Percentiles rank a stretch among this genome's conserved stretches.
These are phyloP conservation scores for Boletus insuetus DNA, from an alignment of 768 basidiomycete genomes.

Conservation along the genomic window DNA sequence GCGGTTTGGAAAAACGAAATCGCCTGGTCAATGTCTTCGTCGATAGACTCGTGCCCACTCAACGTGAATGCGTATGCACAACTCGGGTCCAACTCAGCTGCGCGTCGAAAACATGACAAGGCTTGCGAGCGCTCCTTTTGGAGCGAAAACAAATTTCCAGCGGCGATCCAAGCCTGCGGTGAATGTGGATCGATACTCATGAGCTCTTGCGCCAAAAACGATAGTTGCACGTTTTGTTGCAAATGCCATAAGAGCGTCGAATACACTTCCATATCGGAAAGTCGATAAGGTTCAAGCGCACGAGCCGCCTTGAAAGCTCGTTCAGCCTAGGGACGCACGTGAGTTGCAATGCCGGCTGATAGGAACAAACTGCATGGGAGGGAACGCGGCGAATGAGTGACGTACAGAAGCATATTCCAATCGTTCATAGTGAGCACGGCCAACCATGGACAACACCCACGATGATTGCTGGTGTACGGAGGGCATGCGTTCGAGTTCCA, in stretches of 20 bases:
- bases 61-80: constrained; percentile 97
- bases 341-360: constrained; percentile 3
- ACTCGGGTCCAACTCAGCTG: constrained; percentile 81
- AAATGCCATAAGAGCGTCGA: constrained; percentile 97
- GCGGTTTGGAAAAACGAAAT: constrained; percentile 91
- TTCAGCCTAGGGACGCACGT: constrained; percentile 62
- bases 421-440: constrained; percentile 85
- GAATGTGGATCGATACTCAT: constrained; percentile 80
- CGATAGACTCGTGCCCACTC: constrained; percentile 94
- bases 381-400: constrained; percentile 17
- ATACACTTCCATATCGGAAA: constrained; percentile 94
- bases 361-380: constrained; percentile 16
- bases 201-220: constrained; percentile 90
- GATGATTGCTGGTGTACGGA: constrained; percentile 68
- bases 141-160: constrained; percentile 93
- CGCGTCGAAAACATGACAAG: constrained; percentile 90
- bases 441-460: constrained; percentile 79
- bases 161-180: constrained; percentile 92
- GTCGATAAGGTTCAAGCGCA: constrained; percentile 81
- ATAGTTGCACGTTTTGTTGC: constrained; percentile 77
- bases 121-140: constrained; percentile 94
- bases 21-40: constrained; percentile 92
- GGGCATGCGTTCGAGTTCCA: constrained; percentile 76
- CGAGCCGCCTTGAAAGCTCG: constrained; percentile 83
- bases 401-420: constrained; percentile 86